Base-by-base conservation (phyloP, 371 early-diverging fungal genomes). In the Mortierella sp. region DNA sequence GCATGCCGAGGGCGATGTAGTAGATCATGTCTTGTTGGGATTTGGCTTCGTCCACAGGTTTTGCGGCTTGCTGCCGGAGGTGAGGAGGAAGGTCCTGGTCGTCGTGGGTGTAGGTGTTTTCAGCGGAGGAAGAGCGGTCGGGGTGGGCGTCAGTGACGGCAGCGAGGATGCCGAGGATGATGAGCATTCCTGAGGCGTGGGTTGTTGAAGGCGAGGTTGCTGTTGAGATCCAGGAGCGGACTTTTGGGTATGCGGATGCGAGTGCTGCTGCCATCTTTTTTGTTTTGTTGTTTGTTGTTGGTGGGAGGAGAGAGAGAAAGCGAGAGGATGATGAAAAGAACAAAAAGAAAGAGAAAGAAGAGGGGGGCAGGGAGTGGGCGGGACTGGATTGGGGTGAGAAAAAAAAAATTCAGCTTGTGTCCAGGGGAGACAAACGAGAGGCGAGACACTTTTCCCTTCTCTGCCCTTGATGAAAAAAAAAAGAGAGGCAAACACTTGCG, bases 111-210 rank as follows among this genome's bases (percentile, higher is more conserved):
- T 63, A 46, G 14, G 12, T 35, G 35, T 80, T 75, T 38, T 32
- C 65, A 32, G 41, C 6, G 4, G 60, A 12, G 18, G 49, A 72
- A 38, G 56, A 46, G 70, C 60, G 72, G 72, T 75, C 43, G 68
- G 74, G 74, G 29, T 80, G 77, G 32, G 81, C 82, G 18, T 81
- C 81, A 44, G 85, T 80, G 75, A 77, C 80, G 29, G 85, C 82
- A n/a, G 82, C 85, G 43, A 85, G 74, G 74, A 85, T 75, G 56
- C 77, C 85, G 58, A 85, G 75, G 68, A 85, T 65, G 85, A 85
- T 81, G 71, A 85, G 79, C 85, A 85, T 85, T 16, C 81, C 76
- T n/a, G 85, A 85, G 38, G 85, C 85, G 58, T 85, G 85, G 58
- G 85, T 85, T 12, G 81, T 43, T 27, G 85, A 85, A 38, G 85